Conservation (phyloP, 106 monocot species). For the Acanthochlamys bracteata region DNA sequence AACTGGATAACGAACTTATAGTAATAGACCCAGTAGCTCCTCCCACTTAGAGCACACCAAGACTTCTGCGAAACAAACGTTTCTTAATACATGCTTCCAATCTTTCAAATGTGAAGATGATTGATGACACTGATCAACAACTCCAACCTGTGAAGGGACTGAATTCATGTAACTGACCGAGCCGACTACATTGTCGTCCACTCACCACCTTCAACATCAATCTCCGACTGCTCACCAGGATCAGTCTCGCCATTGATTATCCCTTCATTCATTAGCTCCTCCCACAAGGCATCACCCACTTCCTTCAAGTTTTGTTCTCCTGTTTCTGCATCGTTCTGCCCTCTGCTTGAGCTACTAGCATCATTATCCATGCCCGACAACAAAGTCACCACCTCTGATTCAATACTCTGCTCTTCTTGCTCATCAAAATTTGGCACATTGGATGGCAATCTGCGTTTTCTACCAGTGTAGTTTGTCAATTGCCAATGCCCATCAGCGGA, state of each 20-base stretch:
- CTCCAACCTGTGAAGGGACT: no score
- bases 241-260: not conserved
- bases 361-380: constrained; percentile 13
- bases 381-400: constrained; percentile 3
- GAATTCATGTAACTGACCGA: constrained; percentile 28
- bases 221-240: constrained; percentile 11
- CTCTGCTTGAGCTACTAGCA: constrained; percentile 1
- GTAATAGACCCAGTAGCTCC: no score
- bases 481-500: not conserved
- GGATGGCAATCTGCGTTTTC: not conserved
- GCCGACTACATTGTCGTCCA: constrained; percentile 24
- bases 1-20: no score
- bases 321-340: not conserved
- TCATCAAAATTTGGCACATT: no score
- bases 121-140: no score
- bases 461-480: not conserved
- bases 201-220: constrained; percentile 11
- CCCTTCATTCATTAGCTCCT: constrained; percentile 22
- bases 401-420: constrained; percentile 10
- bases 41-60: no score
- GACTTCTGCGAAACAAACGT: no score
- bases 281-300: constrained; percentile 26
- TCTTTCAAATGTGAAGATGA: no score
- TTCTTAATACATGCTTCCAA: no score
- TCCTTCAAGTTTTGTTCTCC: constrained; percentile 4